Evolutionary conservation across 2,329 filamentous ascomycete genomes (phyloP), one percentile per base, ranked within the genome.

Genomic region (Penicillium crustosum): DNA sequence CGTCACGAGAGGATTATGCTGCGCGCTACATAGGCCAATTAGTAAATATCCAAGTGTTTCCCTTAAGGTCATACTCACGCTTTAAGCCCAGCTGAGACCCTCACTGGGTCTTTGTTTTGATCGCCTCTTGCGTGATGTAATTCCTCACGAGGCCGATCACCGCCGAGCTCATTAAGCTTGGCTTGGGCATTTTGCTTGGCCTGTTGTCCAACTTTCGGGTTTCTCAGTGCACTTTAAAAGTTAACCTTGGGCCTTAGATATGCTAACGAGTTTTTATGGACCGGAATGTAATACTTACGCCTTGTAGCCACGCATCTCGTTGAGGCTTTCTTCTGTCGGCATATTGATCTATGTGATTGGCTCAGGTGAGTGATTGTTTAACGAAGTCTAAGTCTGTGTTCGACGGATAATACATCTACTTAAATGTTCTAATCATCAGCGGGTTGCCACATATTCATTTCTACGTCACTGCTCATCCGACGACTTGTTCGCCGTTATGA

Each of bases 221-320:
- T 52, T 27, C 15, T 44, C 29, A 52, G 27, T 4, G 39, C 23
- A 27, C 49, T 52, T 19, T 41, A 7, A n/a, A 41, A 31, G 4
- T 35, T 15, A n/a, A 2, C 0, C 4, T 41, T 52, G 10, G 15
- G 9, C 8, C 2, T 44, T n/a, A 42, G 38, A 43, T 10, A 23
- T 6, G 15, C 38, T 33, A 2, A 8, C 3, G 19, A 23, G 2
- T 3, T n/a, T 33, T 9, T 12, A 39, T 29, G 12, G 21, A 25
- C 15, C 23, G 7, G 3, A 50, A 10, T 39, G 1, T 6, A n/a
- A 15, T 33, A 44, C 38, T 52, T 44, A 44, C 49, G 49, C 49
- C 19, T 52, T 52, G 39, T 52, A 52, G 6, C 49, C 49, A 44
- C 49, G 49, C 49, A 52, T 52, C 21, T 52, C 38, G 7, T 52